These are phyloP conservation scores for Arthroderma uncinatum DNA, from an alignment of 2,329 filamentous ascomycete genomes.

Conservation along the genomic window DNA sequence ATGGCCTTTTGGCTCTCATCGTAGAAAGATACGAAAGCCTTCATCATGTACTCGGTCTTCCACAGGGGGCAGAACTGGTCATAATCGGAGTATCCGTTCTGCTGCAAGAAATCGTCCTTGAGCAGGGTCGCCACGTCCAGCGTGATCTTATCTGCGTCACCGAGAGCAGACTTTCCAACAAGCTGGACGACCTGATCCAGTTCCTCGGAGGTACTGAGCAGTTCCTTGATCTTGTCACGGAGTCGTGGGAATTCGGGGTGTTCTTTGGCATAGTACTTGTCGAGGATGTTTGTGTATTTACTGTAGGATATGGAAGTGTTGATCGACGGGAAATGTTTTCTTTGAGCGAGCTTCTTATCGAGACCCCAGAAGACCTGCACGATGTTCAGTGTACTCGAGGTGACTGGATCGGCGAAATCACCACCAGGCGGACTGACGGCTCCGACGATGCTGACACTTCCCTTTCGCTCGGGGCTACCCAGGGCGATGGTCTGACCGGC, in stretches of 20 bases:
- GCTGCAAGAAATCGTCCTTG: conserved; percentile 98
- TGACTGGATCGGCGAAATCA: conserved; percentile 98
- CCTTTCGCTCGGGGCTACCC: conserved; percentile 76
- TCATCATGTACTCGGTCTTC: conserved; percentile 99
- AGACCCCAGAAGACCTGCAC: conserved; percentile 99
- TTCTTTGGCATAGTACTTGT: conserved; percentile 90
- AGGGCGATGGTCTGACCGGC: conserved; percentile 77
- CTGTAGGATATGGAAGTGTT: conserved; percentile 91
- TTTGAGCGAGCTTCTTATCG: conserved; percentile 97
- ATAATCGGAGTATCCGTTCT: conserved; percentile 98
- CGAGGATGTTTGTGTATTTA: conserved; percentile 83
- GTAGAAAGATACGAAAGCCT: conserved; percentile 95
- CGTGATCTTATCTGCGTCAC: conserved; percentile 96
- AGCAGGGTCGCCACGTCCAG: conserved; percentile 81
- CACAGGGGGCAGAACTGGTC: conserved; percentile 98
- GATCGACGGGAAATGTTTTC: conserved; percentile 98
- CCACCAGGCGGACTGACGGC: conserved; percentile 94
- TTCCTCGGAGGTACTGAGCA: conserved; percentile 90
- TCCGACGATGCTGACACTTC: conserved; percentile 94
- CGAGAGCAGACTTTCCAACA: conserved; percentile 91
- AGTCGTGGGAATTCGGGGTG: conserved; percentile 88
- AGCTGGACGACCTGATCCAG: conserved; percentile 97
- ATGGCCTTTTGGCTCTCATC: conserved; percentile 96
- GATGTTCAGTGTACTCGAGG: conserved; percentile 83
- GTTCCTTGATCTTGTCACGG: conserved; percentile 83